phyloP scores from a whole-genome alignment of 257 asterid genomes.

The Apocynum venetum region DNA sequence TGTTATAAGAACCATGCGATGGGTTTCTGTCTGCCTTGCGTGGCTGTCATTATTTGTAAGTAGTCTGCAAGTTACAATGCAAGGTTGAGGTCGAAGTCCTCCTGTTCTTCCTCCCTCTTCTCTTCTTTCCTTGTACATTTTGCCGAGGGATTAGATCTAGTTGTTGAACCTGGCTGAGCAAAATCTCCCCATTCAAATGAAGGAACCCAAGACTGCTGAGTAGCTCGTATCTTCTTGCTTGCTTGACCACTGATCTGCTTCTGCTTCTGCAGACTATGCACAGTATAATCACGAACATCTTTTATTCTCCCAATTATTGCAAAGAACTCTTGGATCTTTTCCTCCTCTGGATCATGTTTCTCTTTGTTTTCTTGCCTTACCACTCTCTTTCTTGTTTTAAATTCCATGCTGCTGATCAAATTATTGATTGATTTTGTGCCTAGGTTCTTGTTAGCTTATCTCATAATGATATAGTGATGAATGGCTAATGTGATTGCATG shows the following conservation, averaged over 20 bases:
- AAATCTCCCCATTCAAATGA: conserved; percentile 1
- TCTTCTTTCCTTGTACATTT: not conserved
- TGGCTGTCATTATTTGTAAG: not conserved
- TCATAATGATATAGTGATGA: not conserved
- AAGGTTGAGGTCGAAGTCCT: conserved; percentile 1
- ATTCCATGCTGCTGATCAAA: conserved; percentile 2
- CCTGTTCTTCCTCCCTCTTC: not conserved
- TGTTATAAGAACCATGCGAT: not conserved
- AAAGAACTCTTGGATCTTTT: not conserved
- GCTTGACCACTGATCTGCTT: not conserved
- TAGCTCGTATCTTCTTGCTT: not conserved
- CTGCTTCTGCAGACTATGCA: not conserved
- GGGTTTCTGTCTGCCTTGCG: not conserved
- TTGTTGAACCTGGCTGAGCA: not conserved
- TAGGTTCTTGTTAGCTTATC: not conserved
- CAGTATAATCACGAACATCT: not conserved
- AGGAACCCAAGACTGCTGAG: not conserved
- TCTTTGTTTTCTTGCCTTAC: not conserved
- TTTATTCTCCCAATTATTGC: not conserved
- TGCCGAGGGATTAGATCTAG: not conserved
- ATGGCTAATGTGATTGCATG: not conserved
- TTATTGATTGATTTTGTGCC: not conserved
- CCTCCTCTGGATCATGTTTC: not conserved
- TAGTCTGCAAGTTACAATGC: not conserved
- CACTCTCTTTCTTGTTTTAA: not conserved